A percentile compares a stretch with the other conserved stretches of the same genome.
Evolutionary conservation across 331 rosid species (phyloP).

Genomic region (Acacia concinna): DNA sequence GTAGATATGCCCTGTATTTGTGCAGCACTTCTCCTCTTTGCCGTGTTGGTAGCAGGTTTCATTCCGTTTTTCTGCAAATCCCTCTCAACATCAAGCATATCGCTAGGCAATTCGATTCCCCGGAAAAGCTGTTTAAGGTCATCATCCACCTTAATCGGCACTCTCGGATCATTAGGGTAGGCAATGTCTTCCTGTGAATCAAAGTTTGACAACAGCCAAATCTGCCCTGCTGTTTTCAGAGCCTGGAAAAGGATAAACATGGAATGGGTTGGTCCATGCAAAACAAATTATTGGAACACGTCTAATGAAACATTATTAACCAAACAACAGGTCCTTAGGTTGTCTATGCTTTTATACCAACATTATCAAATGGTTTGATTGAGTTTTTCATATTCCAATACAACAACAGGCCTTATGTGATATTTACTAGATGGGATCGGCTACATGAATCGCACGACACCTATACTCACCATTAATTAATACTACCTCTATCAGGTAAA

Average conservation of each 20-base stretch:
- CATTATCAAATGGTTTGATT: too few species aligned
- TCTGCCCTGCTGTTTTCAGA: background rate
- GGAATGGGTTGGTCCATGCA: too few species aligned
- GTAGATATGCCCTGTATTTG: conserved; percentile 64
- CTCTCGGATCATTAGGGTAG: background rate
- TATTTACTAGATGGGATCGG: too few species aligned
- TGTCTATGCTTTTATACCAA: background rate
- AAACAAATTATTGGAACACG: background rate
- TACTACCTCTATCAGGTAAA: too few species aligned
- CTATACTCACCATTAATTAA: too few species aligned
- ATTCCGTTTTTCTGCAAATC: conserved; percentile 91
- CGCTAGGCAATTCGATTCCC: conserved; percentile 71
- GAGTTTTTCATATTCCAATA: too few species aligned
- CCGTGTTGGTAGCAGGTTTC: conserved; percentile 93
- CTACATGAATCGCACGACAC: too few species aligned
- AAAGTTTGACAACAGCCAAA: background rate
- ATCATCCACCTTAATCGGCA: background rate
- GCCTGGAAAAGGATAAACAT: background rate
- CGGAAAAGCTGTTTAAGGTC: background rate
- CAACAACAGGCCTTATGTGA: too few species aligned
- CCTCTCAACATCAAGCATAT: conserved; percentile 81
- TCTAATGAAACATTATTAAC: background rate
- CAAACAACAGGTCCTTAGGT: background rate
- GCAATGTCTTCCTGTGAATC: background rate
- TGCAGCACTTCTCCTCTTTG: conserved; percentile 80